Evolutionary conservation across 192 early-diverging fungal species (phyloP).

Genomic region (Linnemannia exigua): DNA sequence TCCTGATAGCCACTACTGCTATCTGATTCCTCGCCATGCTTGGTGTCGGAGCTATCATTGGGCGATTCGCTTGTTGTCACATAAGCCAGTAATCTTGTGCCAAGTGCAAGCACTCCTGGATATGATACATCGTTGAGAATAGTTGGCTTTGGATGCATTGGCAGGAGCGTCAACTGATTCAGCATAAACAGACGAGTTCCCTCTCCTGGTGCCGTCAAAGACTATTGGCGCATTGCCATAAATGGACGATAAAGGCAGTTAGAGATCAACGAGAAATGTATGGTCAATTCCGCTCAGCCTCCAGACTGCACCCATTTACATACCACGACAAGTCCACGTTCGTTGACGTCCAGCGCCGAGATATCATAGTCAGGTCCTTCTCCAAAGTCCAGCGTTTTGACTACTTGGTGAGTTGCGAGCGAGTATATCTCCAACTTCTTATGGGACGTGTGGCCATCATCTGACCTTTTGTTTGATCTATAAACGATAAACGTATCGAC

Average conservation of each 20-base stretch:
- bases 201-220: constrained; percentile 45
- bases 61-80: constrained; percentile 68
- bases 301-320: background rate
- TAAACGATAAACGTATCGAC: background rate
- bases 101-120: constrained; percentile 72
- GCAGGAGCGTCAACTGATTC: constrained; percentile 62
- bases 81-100: constrained; percentile 77
- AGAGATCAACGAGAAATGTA: background rate
- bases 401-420: constrained; percentile 62
- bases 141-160: constrained; percentile 42
- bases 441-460: constrained; percentile 15
- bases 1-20: constrained; percentile 56
- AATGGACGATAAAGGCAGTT: background rate
- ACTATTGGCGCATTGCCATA: constrained; percentile 8
- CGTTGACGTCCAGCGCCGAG: constrained; percentile 67
- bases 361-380: constrained; percentile 59
- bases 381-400: constrained; percentile 64
- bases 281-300: background rate
- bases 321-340: constrained; percentile 76
- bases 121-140: constrained; percentile 67
- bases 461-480: constrained; percentile 24
- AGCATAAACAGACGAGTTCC: constrained; percentile 62
- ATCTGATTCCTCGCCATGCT: constrained; percentile 59
- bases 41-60: constrained; percentile 67
- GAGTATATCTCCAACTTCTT: constrained; percentile 69